Evolutionary conservation across 2,329 filamentous ascomycete species (phyloP), one percentile per base, ranked within the genome.

Genomic region (Microdochium trichocladiopsis): DNA sequence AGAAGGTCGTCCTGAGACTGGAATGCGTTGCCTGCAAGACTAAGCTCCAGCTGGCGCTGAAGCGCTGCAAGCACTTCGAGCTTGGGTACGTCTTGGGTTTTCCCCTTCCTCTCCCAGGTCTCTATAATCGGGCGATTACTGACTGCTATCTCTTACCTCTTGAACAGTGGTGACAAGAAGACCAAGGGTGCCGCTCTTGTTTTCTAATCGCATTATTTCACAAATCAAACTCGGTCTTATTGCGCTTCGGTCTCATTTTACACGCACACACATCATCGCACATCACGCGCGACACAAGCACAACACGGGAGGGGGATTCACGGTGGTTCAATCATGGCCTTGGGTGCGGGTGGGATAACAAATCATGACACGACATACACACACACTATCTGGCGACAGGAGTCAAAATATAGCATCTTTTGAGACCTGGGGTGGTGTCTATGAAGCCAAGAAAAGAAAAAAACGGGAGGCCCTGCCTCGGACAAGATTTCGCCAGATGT

Each of bases 41-140:
- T 75, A 97, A 96, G 88, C 86, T 86, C 77, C 91, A 99, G 83
- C 84, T 99, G 72, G 84, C 94, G 66, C 83, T 99, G 77, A 99
- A 99, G 89, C 90, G 94, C 74, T 99, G 94, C 91, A 99, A 99
- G 89, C 94, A 99, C 86, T 99, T 99, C 80, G 94, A 99, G 83
- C 82, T 99, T 72, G 94, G 91, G 90, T 95, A 91, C 61, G 90
- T 84, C 14, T 16, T 18, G 6, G 3, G 6, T 18, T 45, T 12
- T 22, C 59, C 25, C 37, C 28, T 47, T 23, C n/a, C n/a, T n/a
- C n/a, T n/a, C n/a, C n/a, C n/a, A n/a, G n/a, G n/a, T n/a, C n/a
- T n/a, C n/a, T 11, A 21, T 52, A 25, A 23, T 57, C 45, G 49
- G 4, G 25, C 31, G 9, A 36, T n/a, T 10, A 51, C 55, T 50